These are phyloP conservation scores for Moniliella sp. DNA, from an alignment of 1,284 basidiomycete species.

Conservation along the genomic window DNA sequence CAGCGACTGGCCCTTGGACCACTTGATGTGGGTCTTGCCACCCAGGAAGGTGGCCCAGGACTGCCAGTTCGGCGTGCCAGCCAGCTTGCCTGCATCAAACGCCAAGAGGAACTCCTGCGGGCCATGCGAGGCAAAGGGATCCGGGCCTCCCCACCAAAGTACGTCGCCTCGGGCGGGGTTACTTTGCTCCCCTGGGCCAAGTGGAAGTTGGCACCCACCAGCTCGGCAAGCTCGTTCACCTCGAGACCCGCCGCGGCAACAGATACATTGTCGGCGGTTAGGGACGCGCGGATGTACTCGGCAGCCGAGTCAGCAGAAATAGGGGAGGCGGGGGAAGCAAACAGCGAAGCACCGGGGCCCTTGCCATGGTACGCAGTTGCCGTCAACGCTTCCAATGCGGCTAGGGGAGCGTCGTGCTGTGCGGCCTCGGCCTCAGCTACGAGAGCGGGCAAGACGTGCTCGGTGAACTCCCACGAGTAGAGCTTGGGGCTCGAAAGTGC, in stretches of 20 bases:
- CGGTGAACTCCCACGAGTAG: constrained; percentile 24
- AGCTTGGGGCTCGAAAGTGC: constrained; percentile 21
- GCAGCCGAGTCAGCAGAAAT: constrained; percentile 13
- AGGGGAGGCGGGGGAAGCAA: constrained; percentile 21
- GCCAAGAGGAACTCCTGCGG: constrained; percentile 24
- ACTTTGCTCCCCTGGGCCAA: constrained; percentile 4
- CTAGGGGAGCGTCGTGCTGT: constrained; percentile 11
- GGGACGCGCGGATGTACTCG: constrained; percentile 13
- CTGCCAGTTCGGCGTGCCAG: constrained; percentile 14
- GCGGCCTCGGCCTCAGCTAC: constrained; percentile 19
- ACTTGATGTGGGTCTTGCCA: constrained; percentile 27
- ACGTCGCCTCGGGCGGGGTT: constrained; percentile 13
- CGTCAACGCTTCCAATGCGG: constrained; percentile 22
- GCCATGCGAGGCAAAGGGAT: constrained; percentile 19
- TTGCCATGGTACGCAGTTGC: constrained; percentile 29
- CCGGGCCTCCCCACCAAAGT: constrained; percentile 31
- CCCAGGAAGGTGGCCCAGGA: constrained; percentile 27
- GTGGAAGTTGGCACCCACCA: constrained; percentile 17
- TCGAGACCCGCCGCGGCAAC: constrained; percentile 26
- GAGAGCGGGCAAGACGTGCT: constrained; percentile 26
- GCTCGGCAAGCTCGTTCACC: constrained; percentile 10
- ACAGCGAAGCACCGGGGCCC: constrained; percentile 25
- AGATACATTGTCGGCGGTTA: constrained; percentile 29
- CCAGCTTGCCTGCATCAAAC: constrained; percentile 20
- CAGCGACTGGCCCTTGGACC: constrained; percentile 21